Evolutionary conservation across 495 filamentous ascomycete genomes (phyloP).

Genomic region (Pyrenula massariospora): DNA sequence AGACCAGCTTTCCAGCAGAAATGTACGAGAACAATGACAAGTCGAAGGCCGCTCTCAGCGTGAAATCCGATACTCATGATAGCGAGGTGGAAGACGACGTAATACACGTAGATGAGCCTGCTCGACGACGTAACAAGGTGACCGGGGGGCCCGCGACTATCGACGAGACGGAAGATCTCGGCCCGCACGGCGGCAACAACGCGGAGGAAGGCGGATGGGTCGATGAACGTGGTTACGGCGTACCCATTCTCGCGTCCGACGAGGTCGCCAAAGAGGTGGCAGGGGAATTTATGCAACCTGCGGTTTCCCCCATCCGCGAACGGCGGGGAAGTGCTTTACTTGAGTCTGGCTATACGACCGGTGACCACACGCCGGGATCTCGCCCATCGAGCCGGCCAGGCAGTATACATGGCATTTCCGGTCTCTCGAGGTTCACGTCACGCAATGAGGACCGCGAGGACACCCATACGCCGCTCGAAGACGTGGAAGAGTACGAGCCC

Average conservation of each 20-base stretch:
- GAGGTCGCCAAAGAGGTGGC: conserved; percentile 71
- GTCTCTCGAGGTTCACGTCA: conserved; percentile 36
- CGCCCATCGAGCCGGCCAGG: conserved; percentile 62
- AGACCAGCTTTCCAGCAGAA: conserved; percentile 37
- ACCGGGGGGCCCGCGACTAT: conserved; percentile 40
- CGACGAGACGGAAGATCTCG: conserved; percentile 26
- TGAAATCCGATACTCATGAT: conserved; percentile 19
- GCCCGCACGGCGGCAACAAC: conserved; percentile 28
- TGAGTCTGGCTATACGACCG: conserved; percentile 40
- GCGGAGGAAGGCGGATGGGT: conserved; percentile 34
- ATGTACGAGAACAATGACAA: conserved; percentile 11
- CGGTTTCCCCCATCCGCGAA: conserved; percentile 57
- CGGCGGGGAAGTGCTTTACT: conserved; percentile 45
- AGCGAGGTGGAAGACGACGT: conserved; percentile 45
- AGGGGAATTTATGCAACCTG: conserved; percentile 54
- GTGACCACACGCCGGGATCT: conserved; percentile 33
- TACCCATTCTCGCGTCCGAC: conserved; percentile 86
- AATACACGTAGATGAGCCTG: conserved; percentile 71
- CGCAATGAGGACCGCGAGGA: conserved; percentile 39
- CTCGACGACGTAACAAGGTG: conserved; percentile 47
- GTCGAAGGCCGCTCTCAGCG: conserved; percentile 5
- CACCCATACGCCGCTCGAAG: conserved; percentile 62
- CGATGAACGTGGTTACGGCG: conserved; percentile 42
- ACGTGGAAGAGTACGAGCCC: conserved; percentile 91
- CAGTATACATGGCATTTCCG: conserved; percentile 43